Percentiles rank a stretch among this genome's conserved stretches.
phyloP scores from a whole-genome alignment of 306 rosid genomes.

The Quercus ilex region DNA sequence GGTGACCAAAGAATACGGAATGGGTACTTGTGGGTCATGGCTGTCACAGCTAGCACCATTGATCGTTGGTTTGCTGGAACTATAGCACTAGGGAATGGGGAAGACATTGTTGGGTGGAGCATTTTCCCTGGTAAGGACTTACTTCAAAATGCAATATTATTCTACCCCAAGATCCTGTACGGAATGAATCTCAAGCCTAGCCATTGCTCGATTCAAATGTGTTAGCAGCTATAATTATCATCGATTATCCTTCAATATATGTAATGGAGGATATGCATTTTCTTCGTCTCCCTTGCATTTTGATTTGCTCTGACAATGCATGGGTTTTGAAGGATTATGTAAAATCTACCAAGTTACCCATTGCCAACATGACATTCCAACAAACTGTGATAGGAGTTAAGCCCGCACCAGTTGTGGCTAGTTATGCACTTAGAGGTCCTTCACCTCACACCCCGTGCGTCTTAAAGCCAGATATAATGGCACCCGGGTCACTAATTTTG shows the following conservation, averaged over 20 bases:
- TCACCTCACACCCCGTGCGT: conserved; percentile 18
- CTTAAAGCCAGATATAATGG: conserved; percentile 38
- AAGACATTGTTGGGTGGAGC: background rate
- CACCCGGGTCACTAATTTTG: background rate
- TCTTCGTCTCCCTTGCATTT: conserved; percentile 28
- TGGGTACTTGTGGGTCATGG: background rate
- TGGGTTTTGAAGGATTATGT: conserved; percentile 22
- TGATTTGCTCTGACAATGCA: conserved; percentile 35
- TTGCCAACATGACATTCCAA: conserved; percentile 35
- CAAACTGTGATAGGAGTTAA: conserved; percentile 30
- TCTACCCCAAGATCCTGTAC: background rate
- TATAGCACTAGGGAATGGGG: background rate
- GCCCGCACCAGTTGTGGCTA: conserved; percentile 49
- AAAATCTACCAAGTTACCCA: background rate
- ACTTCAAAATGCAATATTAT: background rate
- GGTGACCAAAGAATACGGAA: background rate
- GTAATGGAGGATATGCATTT: background rate
- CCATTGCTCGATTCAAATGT: background rate
- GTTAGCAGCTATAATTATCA: conserved; percentile 22
- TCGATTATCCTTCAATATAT: background rate
- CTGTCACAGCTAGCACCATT: background rate
- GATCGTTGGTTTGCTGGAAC: background rate
- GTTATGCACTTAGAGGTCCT: conserved; percentile 54
- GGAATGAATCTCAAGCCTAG: background rate
- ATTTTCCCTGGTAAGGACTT: background rate